Conservation (phyloP, 1,284 basidiomycete genomes). For the Phaffia rhodozyma region DNA sequence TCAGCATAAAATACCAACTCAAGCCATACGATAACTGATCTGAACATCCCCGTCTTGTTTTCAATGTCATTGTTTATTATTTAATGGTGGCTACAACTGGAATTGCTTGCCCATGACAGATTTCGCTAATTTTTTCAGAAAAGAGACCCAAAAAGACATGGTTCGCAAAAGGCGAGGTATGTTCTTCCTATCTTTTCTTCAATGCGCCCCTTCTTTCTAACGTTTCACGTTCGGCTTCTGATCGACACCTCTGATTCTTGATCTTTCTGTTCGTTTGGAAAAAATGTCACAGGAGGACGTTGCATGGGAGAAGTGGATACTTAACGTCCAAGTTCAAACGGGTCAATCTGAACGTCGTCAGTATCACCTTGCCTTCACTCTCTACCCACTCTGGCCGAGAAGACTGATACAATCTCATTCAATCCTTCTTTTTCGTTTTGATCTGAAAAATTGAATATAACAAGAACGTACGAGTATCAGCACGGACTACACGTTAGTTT, state of each 20-base stretch:
- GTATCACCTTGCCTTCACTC: background rate
- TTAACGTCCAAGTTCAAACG: background rate
- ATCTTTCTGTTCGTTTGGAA: background rate
- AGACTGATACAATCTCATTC: background rate
- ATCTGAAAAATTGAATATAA: no score
- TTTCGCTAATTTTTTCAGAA: conserved; percentile 6
- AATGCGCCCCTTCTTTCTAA: no score
- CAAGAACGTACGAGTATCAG: no score
- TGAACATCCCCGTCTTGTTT: background rate
- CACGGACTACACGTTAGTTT: no score
- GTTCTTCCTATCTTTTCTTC: background rate
- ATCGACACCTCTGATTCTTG: background rate
- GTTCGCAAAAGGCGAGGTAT: conserved; percentile 6
- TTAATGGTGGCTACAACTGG: no score
- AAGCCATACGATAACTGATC: no score
- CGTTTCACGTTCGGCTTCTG: no score
- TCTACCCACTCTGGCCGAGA: background rate
- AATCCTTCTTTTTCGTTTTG: no score
- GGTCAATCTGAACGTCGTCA: conserved; percentile 10
- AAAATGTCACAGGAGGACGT: background rate
- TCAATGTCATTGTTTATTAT: background rate
- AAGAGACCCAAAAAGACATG: conserved; percentile 4
- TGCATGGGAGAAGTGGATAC: conserved; percentile 9
- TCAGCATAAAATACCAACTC: background rate
- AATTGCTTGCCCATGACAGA: background rate